phyloP scores from a whole-genome alignment of 768 basidiomycete species.

The Lyophyllum atratum region DNA sequence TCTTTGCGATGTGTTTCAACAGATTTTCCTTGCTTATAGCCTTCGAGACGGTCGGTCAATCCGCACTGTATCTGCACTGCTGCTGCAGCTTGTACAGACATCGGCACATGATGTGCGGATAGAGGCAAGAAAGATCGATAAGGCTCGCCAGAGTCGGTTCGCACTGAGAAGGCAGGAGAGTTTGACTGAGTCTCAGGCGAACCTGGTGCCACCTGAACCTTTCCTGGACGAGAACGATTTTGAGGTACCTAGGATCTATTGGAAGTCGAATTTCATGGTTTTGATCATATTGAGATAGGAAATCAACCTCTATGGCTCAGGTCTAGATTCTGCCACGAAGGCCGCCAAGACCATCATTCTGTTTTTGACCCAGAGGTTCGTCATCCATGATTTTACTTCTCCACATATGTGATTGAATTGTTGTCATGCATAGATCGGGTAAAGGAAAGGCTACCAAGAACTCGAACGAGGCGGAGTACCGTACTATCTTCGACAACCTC shows the following conservation, averaged over 20 bases:
- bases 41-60: constrained; percentile 90
- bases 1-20: constrained; percentile 1
- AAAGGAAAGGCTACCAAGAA: constrained; percentile 89
- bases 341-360: constrained; percentile 83
- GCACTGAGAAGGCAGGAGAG: constrained; percentile 68
- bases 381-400: not conserved
- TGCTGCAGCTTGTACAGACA: constrained; percentile 96
- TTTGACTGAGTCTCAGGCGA: constrained; percentile 44
- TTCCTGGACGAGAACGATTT: constrained; percentile 69
- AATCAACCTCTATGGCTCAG: constrained; percentile 67
- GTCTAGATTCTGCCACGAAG: constrained; percentile 79
- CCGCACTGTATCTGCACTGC: constrained; percentile 88
- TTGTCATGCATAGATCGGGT: constrained; percentile 59
- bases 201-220: constrained; percentile 36
- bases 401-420: not conserved
- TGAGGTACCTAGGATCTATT: constrained; percentile 50
- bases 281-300: constrained; percentile 45
- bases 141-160: constrained; percentile 59
- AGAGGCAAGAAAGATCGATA: constrained; percentile 63
- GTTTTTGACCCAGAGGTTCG: constrained; percentile 69
- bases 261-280: not conserved
- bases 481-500: constrained; percentile 88
- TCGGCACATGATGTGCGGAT: constrained; percentile 85
- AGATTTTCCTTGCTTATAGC: constrained; percentile 38
- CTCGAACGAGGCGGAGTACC: constrained; percentile 92